Evolutionary conservation across 345 rosid genomes (phyloP).

Genomic region (Arabidopsis arenosa): DNA sequence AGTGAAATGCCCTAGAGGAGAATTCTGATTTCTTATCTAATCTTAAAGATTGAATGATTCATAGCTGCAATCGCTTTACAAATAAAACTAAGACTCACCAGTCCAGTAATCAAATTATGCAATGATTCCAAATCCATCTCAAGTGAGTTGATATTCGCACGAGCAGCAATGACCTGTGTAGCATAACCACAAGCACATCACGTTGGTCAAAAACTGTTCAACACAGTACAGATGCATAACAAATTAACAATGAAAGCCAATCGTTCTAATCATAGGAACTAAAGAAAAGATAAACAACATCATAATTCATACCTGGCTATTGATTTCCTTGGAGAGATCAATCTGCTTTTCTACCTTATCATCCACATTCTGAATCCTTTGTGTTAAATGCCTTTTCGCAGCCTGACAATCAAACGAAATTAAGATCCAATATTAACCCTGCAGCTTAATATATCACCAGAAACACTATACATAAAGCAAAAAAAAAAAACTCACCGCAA

Average conservation of each 20-base stretch:
- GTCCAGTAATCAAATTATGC: slow-evolving; percentile 61
- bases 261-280: not conserved
- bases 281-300: not conserved
- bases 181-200: slow-evolving; percentile 12
- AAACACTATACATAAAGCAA: not conserved
- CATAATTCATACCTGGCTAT: slow-evolving; percentile 59
- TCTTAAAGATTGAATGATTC: not conserved
- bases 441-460: slow-evolving; percentile 5
- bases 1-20: not conserved
- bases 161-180: slow-evolving; percentile 69
- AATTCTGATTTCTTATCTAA: slow-evolving; percentile 14
- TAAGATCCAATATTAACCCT: not conserved
- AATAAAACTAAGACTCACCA: slow-evolving; percentile 61
- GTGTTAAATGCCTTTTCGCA: slow-evolving; percentile 86
- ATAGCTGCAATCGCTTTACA: slow-evolving; percentile 1
- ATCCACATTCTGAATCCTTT: slow-evolving; percentile 76
- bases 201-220: slow-evolving; percentile 5
- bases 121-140: slow-evolving; percentile 60
- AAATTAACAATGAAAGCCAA: not conserved
- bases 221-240: slow-evolving; percentile 15
- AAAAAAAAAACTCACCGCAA: slow-evolving; percentile 61
- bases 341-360: slow-evolving; percentile 86
- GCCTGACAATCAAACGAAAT: slow-evolving; percentile 52
- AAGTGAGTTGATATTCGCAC: slow-evolving; percentile 58
- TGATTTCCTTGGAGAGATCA: slow-evolving; percentile 72